These are phyloP conservation scores for Fusarium continuum DNA, from an alignment of 2,329 filamentous ascomycete species.

Conservation along the genomic window DNA sequence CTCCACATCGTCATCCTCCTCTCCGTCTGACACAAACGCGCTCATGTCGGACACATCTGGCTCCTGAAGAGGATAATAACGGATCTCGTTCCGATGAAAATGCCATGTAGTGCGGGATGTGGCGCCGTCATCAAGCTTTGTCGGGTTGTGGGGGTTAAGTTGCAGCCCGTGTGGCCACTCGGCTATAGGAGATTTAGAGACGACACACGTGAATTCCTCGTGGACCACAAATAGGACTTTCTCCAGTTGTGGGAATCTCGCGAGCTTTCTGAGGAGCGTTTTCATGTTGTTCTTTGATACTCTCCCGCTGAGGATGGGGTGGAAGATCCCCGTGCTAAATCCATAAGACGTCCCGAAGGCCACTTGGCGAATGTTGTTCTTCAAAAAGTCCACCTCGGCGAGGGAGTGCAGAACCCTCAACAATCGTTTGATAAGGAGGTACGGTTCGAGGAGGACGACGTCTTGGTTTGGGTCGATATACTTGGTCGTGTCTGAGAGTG, in stretches of 20 bases:
- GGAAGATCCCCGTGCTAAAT: conserved; percentile 34
- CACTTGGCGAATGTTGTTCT: conserved; percentile 27
- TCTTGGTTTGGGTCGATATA: conserved; percentile 29
- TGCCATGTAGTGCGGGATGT: conserved; percentile 11
- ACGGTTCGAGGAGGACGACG: conserved; percentile 31
- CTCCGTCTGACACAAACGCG: background rate
- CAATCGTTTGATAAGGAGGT: conserved; percentile 27
- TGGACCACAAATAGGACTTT: conserved; percentile 33
- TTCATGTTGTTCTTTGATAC: conserved; percentile 34
- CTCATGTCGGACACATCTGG: conserved; percentile 7
- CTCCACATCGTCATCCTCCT: conserved; percentile 22
- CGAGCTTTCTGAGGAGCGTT: conserved; percentile 31
- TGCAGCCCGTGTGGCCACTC: conserved; percentile 22
- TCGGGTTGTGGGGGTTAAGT: conserved; percentile 19
- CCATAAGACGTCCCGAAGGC: conserved; percentile 36
- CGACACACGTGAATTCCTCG: conserved; percentile 27
- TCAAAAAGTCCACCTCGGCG: conserved; percentile 27
- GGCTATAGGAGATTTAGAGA: background rate
- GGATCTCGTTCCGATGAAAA: conserved; percentile 22
- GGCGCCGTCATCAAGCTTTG: conserved; percentile 17
- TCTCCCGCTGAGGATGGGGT: conserved; percentile 31
- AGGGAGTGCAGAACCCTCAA: conserved; percentile 30
- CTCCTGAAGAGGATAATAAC: conserved; percentile 17
- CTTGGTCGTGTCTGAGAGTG: conserved; percentile 26
- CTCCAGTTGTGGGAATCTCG: conserved; percentile 14